Evolutionary conservation across 805 yeast genomes (phyloP), one percentile per base, ranked within the genome.

Genomic region (Kregervanrija delftensis): DNA sequence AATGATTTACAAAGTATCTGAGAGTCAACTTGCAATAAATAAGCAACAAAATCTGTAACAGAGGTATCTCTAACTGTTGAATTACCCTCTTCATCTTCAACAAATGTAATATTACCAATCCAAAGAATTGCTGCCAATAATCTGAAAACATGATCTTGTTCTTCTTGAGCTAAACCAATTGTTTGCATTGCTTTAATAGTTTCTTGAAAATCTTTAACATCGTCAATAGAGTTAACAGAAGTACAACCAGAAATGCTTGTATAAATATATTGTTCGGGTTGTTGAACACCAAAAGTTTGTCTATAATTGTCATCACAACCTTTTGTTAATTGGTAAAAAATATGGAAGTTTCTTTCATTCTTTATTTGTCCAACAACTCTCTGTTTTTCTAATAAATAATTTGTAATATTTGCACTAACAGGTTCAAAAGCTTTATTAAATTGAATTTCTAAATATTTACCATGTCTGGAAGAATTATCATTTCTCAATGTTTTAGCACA

Each of bases 311-410:
- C 90, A 11, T 88, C 79, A 2, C 96, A 95, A 49, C 87, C 86
- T 62, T 91, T 93, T 11, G 97, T 85, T 63, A 86, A 85, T 68
- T 93, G 99, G 62, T 93, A 93, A 62, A 93, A 93, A 46, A 93
- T 93, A 63, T 93, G 99, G 71, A 93, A 93, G 61, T 93, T 93
- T 64, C 99, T 78, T 70, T 93, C 99, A 55, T 85, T 81, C 51
- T 79, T 73, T 53, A 89, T 86, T 65, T 93, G 99, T 32, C 91
- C 82, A n/a, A 93, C 99, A 31, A 93, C 97, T 65, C 99, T 77
- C 66, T 88, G 96, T 61, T 93, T 93, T 60, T 93, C 99, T 51
- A 93, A 71, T 50, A 93, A 67, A 62, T 93, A 93, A 65, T 93
- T 93, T 45, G 98, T 93, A 61, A 93, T 93, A 61, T 89, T 91